A percentile compares a stretch with the other conserved stretches of the same genome.
phyloP scores from a whole-genome alignment of 1,284 basidiomycete species.

The Apiotrichum porosum region DNA sequence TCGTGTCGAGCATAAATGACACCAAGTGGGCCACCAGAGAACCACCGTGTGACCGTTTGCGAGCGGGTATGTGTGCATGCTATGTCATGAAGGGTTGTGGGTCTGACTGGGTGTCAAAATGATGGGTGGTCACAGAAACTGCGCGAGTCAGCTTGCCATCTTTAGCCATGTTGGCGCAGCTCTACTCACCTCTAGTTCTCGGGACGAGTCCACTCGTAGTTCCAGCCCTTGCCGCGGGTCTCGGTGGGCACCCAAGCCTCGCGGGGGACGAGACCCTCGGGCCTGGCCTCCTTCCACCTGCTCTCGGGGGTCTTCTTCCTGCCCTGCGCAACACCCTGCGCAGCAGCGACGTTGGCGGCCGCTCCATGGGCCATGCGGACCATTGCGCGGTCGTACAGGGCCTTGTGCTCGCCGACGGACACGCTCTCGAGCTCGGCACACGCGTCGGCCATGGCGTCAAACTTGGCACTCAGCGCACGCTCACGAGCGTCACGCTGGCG shows the following conservation, averaged over 20 bases:
- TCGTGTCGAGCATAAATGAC: no score
- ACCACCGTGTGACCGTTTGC: no score
- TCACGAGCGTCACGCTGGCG: conserved; percentile 65
- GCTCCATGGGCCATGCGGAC: conserved; percentile 56
- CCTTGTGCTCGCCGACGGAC: background rate
- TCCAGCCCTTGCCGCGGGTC: conserved; percentile 45
- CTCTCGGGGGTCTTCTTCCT: conserved; percentile 59
- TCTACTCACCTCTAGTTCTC: conserved; percentile 14
- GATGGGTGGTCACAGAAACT: background rate
- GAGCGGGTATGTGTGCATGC: conserved; percentile 4
- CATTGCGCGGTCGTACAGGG: conserved; percentile 68
- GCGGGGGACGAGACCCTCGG: conserved; percentile 74
- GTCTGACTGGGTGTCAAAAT: background rate
- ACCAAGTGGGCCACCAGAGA: no score
- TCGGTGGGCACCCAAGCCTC: conserved; percentile 48
- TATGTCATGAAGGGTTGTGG: background rate
- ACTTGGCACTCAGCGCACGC: conserved; percentile 65
- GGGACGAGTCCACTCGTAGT: conserved; percentile 44
- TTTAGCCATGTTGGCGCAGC: background rate
- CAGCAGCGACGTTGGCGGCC: conserved; percentile 8
- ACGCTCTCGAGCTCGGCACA: conserved; percentile 70
- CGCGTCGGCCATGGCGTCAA: conserved; percentile 67
- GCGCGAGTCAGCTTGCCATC: background rate
- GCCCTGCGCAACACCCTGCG: conserved; percentile 49
- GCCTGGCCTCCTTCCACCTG: conserved; percentile 66